These are phyloP conservation scores for Actinomortierella ambigua DNA, from an alignment of 371 early-diverging fungal species.

Conservation along the genomic window DNA sequence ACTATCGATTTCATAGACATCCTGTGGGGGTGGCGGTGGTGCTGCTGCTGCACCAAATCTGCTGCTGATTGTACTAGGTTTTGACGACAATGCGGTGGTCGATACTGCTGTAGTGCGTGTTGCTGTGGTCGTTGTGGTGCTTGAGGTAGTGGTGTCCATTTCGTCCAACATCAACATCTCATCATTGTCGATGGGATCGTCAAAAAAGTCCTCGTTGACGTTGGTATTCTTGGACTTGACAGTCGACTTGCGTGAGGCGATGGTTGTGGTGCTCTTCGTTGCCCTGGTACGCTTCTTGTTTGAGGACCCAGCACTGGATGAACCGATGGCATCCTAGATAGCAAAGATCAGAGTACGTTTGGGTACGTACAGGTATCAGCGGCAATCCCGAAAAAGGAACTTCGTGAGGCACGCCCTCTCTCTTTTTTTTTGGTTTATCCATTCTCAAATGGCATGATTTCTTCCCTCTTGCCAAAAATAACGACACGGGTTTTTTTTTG, in stretches of 20 bases:
- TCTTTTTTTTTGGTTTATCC: no score
- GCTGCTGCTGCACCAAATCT: not conserved
- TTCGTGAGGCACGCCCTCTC: no score
- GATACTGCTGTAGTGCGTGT: not conserved
- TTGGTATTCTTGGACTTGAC: not conserved
- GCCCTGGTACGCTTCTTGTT: slow-evolving; percentile 2
- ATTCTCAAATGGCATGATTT: no score
- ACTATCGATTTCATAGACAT: not conserved
- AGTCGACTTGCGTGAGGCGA: slow-evolving; percentile 3
- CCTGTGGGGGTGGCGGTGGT: not conserved
- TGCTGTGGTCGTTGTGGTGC: not conserved
- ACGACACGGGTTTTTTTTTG: no score
- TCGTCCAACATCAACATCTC: slow-evolving; percentile 2
- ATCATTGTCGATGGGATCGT: slow-evolving; percentile 10
- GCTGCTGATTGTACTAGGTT: slow-evolving; percentile 1
- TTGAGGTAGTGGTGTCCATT: not conserved
- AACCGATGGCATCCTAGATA: no score
- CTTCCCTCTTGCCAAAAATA: no score
- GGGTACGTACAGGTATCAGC: no score
- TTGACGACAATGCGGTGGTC: not conserved
- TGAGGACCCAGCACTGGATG: no score
- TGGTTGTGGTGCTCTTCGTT: not conserved
- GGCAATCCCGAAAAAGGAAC: no score
- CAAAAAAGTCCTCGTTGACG: slow-evolving; percentile 22
- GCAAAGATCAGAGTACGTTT: no score